Evolutionary conservation across 1,284 basidiomycete genomes (phyloP).

Genomic region (Paramarasmius palmivorus): DNA sequence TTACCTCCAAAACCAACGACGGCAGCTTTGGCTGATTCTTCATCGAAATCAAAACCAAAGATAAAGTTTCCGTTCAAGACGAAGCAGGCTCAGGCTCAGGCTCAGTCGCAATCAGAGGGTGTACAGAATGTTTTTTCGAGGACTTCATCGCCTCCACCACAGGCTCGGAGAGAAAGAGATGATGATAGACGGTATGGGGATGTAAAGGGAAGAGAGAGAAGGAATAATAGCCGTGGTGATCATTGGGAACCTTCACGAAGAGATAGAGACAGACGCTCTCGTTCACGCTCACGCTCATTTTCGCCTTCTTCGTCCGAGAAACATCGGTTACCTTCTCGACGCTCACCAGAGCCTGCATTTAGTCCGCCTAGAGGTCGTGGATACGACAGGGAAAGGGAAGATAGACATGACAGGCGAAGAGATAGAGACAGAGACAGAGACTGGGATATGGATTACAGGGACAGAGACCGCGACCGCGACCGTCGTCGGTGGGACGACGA

Average conservation of each 20-base stretch:
- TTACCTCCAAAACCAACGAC: slow-evolving; percentile 28
- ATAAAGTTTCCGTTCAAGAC: slow-evolving; percentile 77
- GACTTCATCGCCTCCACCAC: slow-evolving; percentile 25
- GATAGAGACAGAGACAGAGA: slow-evolving; percentile 25
- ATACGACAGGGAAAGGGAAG: slow-evolving; percentile 14
- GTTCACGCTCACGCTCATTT: slow-evolving; percentile 31
- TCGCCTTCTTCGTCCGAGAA: slow-evolving; percentile 40
- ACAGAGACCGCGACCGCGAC: too few relatives aligned
- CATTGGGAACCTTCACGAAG: slow-evolving; percentile 34
- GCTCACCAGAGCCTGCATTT: slow-evolving; percentile 35
- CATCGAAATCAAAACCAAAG: slow-evolving; percentile 33
- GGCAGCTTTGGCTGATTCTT: too few relatives aligned
- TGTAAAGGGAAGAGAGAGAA: slow-evolving; percentile 37
- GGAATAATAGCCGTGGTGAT: slow-evolving; percentile 20
- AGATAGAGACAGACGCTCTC: slow-evolving; percentile 25
- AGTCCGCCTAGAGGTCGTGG: slow-evolving; percentile 16
- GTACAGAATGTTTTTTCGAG: not conserved
- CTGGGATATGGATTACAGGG: slow-evolving; percentile 11
- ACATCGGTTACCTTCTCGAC: slow-evolving; percentile 44
- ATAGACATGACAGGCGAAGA: slow-evolving; percentile 21
- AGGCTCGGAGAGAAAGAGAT: slow-evolving; percentile 35
- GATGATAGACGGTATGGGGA: slow-evolving; percentile 21
- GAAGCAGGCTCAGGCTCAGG: slow-evolving; percentile 34
- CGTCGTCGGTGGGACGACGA: slow-evolving; percentile 23
- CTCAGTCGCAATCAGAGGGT: not conserved